A percentile compares a stretch with the other conserved stretches of the same genome.
phyloP scores from a whole-genome alignment of 108 stramenopile genomes.

The Pseudonitzschia pungens region DNA sequence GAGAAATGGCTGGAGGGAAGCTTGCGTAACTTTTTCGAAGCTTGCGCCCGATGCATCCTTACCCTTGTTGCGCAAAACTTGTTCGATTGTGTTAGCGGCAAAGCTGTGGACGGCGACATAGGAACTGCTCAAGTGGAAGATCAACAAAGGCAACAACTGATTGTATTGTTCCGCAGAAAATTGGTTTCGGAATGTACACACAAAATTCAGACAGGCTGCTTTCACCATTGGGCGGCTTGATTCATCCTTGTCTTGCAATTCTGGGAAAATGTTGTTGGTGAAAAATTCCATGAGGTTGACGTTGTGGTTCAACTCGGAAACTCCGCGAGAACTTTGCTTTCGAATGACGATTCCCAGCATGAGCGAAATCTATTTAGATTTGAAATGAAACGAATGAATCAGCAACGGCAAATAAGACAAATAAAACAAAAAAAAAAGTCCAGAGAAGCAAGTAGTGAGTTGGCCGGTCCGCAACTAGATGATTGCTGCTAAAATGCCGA shows the following conservation, averaged over 20 bases:
- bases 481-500: too few species aligned
- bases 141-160: slow-evolving; percentile 72
- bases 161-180: slow-evolving; percentile 68
- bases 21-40: slow-evolving; percentile 60
- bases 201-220: slow-evolving; percentile 92
- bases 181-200: slow-evolving; percentile 95
- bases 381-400: slow-evolving; percentile 16
- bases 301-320: slow-evolving; percentile 78
- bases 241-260: slow-evolving; percentile 82
- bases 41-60: slow-evolving; percentile 42
- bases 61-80: slow-evolving; percentile 73
- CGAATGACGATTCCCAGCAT: slow-evolving; percentile 91
- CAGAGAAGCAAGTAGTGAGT: background rate
- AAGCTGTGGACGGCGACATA: slow-evolving; percentile 95
- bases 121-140: slow-evolving; percentile 61
- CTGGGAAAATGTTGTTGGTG: slow-evolving; percentile 76
- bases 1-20: slow-evolving; percentile 75
- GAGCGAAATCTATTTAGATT: slow-evolving; percentile 79
- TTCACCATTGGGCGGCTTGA: slow-evolving; percentile 86
- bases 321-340: slow-evolving; percentile 81
- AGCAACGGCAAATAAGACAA: background rate
- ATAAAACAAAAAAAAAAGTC: background rate
- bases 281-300: slow-evolving; percentile 92
- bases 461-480: background rate
- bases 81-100: slow-evolving; percentile 91